These are phyloP conservation scores for Synchytrium microbalum DNA, from an alignment of 371 early-diverging fungal species.

Conservation along the genomic window DNA sequence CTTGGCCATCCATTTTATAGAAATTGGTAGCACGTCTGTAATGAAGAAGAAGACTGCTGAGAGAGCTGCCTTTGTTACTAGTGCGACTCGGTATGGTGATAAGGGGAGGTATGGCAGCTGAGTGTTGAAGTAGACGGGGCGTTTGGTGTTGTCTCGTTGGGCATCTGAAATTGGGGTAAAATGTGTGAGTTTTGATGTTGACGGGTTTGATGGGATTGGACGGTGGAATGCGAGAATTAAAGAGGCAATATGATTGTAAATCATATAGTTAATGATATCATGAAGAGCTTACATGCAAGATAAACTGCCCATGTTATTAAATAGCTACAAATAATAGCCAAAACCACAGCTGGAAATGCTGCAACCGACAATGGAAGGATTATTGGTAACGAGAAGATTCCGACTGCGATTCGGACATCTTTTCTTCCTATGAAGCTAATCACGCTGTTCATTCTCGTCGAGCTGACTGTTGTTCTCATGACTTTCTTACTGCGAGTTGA, in stretches of 20 bases:
- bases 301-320: not conserved
- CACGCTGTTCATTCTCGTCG: no score
- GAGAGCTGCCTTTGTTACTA: constrained; percentile 17
- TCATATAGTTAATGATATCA: not conserved
- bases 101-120: constrained; percentile 12
- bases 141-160: constrained; percentile 9
- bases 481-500: no score
- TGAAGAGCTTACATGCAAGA: not conserved
- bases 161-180: constrained; percentile 3
- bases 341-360: no score
- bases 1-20: constrained; percentile 11
- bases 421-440: no score
- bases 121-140: not conserved
- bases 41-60: constrained; percentile 9
- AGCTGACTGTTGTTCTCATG: no score
- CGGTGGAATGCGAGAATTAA: no score
- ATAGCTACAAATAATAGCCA: not conserved
- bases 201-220: not conserved
- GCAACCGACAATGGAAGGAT: no score
- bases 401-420: no score
- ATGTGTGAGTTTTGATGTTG: not conserved
- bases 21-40: constrained; percentile 12
- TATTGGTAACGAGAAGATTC: no score
- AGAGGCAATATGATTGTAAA: not conserved
- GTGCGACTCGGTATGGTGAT: constrained; percentile 14